Conservation (phyloP, 2,329 filamentous ascomycete species). For the Xylaria hypoxylon region DNA sequence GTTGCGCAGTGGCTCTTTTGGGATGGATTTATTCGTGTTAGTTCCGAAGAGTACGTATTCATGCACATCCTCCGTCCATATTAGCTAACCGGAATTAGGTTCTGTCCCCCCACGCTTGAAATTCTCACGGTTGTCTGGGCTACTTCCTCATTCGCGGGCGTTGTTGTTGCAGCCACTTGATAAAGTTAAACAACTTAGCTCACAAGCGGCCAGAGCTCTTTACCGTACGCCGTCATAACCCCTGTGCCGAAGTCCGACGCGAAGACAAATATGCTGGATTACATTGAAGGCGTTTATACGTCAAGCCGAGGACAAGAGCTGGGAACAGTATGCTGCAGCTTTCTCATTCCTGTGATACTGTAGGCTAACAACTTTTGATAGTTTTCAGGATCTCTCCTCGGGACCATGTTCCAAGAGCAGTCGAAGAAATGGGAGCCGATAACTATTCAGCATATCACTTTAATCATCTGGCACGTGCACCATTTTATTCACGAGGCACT, state of each 20-base stretch:
- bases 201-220: slow-evolving; percentile 1
- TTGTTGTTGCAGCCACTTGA: slow-evolving; percentile 16
- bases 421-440: not conserved
- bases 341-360: not conserved
- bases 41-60: slow-evolving; percentile 25
- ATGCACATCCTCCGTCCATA: slow-evolving; percentile 12
- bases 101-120: slow-evolving; percentile 22
- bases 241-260: not conserved
- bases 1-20: slow-evolving; percentile 31
- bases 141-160: slow-evolving; percentile 12
- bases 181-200: slow-evolving; percentile 1
- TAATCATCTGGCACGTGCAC: not conserved
- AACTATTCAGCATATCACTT: not conserved
- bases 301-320: not conserved
- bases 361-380: slow-evolving; percentile 1
- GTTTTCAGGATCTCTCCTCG: not conserved
- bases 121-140: slow-evolving; percentile 24
- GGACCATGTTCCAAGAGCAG: not conserved
- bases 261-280: not conserved
- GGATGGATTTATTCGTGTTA: slow-evolving; percentile 21
- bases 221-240: not conserved
- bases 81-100: slow-evolving; percentile 18
- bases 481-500: not conserved
- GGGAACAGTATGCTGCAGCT: not conserved
- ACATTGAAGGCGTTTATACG: not conserved